Evolutionary conservation across 495 filamentous ascomycete genomes (phyloP).

Genomic region (Saxophila tyrrhenica): DNA sequence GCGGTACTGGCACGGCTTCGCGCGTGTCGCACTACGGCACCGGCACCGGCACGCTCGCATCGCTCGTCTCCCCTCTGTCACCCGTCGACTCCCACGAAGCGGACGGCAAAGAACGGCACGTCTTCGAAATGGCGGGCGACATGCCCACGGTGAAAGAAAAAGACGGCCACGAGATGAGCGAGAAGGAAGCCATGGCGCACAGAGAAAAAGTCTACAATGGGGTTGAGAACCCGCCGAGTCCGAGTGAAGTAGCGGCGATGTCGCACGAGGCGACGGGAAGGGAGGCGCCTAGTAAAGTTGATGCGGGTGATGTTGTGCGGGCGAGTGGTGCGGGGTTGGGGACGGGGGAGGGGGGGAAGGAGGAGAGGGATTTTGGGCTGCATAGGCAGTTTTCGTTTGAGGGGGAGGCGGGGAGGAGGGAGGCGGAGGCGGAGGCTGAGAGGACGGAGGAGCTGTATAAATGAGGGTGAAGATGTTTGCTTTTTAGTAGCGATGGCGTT

Average conservation of each 20-base stretch:
- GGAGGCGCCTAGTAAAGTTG: constrained; percentile 1
- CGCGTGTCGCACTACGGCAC: not conserved
- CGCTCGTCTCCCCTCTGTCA: constrained; percentile 14
- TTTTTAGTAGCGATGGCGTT: not conserved
- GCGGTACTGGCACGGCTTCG: not conserved
- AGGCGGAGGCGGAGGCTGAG: not conserved
- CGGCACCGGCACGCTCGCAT: not conserved
- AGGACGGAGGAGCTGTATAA: constrained; percentile 5
- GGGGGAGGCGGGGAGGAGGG: not conserved
- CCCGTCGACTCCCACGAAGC: constrained; percentile 14
- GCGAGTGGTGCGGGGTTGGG: not conserved
- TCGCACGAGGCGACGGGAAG: not conserved
- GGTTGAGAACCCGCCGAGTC: constrained; percentile 18
- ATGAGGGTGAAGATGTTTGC: not conserved
- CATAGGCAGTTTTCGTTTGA: constrained; percentile 17
- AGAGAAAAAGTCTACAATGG: constrained; percentile 30
- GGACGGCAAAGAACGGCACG: constrained; percentile 23
- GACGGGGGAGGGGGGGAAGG: not conserved
- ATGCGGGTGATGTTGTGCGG: constrained; percentile 7
- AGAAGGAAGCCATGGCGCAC: constrained; percentile 30
- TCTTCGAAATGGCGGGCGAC: constrained; percentile 32
- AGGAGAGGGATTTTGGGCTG: constrained; percentile 2
- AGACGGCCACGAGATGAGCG: constrained; percentile 24
- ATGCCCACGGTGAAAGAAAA: constrained; percentile 26
- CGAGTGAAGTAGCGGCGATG: not conserved